Percentiles rank a stretch among this genome's conserved stretches.
These are phyloP conservation scores for Colletotrichum sidae DNA, from an alignment of 2,329 filamentous ascomycete genomes.

Conservation along the genomic window DNA sequence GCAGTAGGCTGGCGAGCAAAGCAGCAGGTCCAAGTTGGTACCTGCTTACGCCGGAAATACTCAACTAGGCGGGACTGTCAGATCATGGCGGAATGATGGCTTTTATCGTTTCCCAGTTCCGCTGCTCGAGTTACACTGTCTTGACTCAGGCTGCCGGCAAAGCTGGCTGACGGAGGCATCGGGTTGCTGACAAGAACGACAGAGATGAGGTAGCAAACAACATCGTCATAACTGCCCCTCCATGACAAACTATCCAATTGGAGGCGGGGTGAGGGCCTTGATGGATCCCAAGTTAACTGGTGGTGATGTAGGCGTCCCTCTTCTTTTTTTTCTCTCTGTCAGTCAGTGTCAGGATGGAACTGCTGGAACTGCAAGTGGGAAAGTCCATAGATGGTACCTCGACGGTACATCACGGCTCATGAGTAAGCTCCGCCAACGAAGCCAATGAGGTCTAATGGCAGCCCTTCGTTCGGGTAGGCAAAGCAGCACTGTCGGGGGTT, in stretches of 20 bases:
- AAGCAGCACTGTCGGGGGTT: conserved; percentile 25
- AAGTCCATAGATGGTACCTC: conserved; percentile 24
- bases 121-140: too few relatives aligned
- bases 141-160: background rate
- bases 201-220: conserved; percentile 27
- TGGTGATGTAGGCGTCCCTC: conserved; percentile 32
- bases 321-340: conserved; percentile 14
- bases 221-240: conserved; percentile 37
- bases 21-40: conserved; percentile 13
- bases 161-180: background rate
- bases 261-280: conserved; percentile 11
- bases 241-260: conserved; percentile 28
- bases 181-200: conserved; percentile 19
- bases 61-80: background rate
- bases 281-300: conserved; percentile 25
- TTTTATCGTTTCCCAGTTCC: too few relatives aligned
- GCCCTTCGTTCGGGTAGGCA: conserved; percentile 7
- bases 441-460: conserved; percentile 15
- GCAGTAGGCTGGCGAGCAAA: conserved; percentile 12
- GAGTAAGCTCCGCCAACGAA: conserved; percentile 36
- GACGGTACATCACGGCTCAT: conserved; percentile 18
- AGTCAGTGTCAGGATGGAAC: conserved; percentile 21
- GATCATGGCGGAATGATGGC: background rate
- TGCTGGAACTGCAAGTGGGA: conserved; percentile 29
- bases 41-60: conserved; percentile 9